Percentiles rank a stretch among this genome's conserved stretches.
Evolutionary conservation across 495 filamentous ascomycete species (phyloP).

Genomic region (Achaetomiella virescens): DNA sequence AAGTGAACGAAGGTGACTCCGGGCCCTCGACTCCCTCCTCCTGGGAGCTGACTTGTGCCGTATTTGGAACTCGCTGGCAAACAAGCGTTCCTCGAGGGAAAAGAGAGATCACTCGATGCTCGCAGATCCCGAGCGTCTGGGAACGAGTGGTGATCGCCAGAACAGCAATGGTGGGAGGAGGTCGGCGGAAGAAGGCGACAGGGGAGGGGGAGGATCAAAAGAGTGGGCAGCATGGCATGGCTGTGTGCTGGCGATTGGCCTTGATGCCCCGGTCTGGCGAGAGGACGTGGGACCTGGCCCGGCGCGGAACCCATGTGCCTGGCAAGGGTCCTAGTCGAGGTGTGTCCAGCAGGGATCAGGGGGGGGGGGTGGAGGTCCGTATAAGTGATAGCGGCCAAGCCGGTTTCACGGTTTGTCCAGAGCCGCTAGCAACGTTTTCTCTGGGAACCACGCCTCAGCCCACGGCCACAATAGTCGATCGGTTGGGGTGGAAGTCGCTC

Average conservation of each 20-base stretch:
- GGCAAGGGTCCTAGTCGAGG: conserved; percentile 4
- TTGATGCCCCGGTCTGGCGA: background rate
- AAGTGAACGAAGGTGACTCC: background rate
- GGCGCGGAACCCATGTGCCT: conserved; percentile 12
- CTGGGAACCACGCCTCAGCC: background rate
- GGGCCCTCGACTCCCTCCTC: no score
- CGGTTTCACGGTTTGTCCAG: conserved; percentile 12
- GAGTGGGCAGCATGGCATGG: conserved; percentile 4
- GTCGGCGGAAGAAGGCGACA: conserved; percentile 4
- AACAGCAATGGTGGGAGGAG: conserved; percentile 1
- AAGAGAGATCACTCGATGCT: background rate
- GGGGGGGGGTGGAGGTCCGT: conserved; percentile 12
- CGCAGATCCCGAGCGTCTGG: conserved; percentile 3
- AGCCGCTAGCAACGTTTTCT: background rate
- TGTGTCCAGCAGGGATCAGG: conserved; percentile 7
- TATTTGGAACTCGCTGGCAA: background rate
- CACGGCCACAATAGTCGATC: background rate
- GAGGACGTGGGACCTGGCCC: background rate
- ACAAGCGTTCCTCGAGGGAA: background rate
- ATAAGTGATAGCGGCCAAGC: conserved; percentile 16
- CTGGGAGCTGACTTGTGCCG: background rate
- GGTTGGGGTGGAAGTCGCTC: no score
- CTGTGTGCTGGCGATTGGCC: conserved; percentile 16
- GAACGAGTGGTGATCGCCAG: conserved; percentile 11
- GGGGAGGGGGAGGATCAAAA: conserved; percentile 18